These are phyloP conservation scores for Hyaloscypha hepaticicola DNA, from an alignment of 495 filamentous ascomycete species.

Conservation along the genomic window DNA sequence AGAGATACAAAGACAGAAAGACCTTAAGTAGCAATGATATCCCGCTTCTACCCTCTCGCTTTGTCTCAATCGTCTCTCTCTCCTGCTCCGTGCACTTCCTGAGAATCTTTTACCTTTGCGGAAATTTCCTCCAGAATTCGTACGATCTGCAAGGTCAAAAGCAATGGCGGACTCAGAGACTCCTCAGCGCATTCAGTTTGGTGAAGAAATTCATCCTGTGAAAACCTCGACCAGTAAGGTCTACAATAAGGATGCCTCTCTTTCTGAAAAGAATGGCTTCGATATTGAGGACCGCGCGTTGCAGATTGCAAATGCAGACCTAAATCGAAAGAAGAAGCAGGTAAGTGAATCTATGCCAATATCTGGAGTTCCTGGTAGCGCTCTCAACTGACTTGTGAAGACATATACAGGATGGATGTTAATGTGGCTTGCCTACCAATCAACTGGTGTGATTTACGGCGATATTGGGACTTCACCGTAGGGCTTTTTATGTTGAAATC, in stretches of 20 bases:
- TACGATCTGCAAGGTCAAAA: background rate
- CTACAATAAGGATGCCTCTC: slow-evolving; percentile 10
- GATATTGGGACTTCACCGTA: slow-evolving; percentile 76
- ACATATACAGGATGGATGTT: slow-evolving; percentile 43
- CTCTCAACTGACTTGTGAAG: slow-evolving; percentile 22
- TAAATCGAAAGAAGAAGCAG: slow-evolving; percentile 36
- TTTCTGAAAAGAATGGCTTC: slow-evolving; percentile 20
- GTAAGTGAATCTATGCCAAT: slow-evolving; percentile 19
- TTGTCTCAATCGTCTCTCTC: background rate
- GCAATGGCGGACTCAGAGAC: slow-evolving; percentile 22
- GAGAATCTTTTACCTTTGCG: background rate
- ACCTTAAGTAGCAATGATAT: slow-evolving; percentile 1
- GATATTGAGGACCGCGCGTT: slow-evolving; percentile 26
- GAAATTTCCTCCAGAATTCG: background rate
- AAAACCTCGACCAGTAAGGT: slow-evolving; percentile 1
- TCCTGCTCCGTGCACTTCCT: background rate
- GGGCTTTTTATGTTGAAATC: background rate
- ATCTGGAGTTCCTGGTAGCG: background rate
- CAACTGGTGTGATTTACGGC: slow-evolving; percentile 69
- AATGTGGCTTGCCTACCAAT: slow-evolving; percentile 48
- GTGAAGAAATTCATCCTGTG: slow-evolving; percentile 26
- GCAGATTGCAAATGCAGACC: slow-evolving; percentile 33
- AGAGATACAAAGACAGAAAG: background rate
- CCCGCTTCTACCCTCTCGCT: background rate
- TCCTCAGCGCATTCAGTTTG: slow-evolving; percentile 20